Base-by-base conservation (phyloP, 192 early-diverging fungal species). In the Coemansia sp. region DNA sequence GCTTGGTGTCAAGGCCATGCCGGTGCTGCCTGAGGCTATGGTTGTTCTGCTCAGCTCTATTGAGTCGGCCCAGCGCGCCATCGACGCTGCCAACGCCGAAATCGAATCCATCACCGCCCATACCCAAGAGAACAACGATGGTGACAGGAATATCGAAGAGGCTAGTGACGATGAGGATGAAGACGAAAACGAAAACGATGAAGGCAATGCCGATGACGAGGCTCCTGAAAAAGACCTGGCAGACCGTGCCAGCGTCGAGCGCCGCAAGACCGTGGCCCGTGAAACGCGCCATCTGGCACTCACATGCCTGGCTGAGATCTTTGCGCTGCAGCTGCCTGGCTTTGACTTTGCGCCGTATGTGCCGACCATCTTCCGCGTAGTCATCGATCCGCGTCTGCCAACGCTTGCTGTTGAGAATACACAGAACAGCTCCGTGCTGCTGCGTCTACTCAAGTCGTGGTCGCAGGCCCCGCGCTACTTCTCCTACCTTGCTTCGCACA, bases 321-420 rank as follows among this genome's bases (percentile, higher is more conserved):
- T 97, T 53, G 35, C 37, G 13, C 44, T 76, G 17, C 48, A 58
- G 53, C 81, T 81, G 15, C 77, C 81, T 19, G 48, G 51, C 40
- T 91, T 93, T 56, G 80, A 90, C 58, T 98, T 92, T 65, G 26
- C 45, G 2, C 81, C 87, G 5, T 94, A 89, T 52, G 64, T 95
- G 13, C 70, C 79, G 10, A 80, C 80, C 33, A 86, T 98, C 62
- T 97, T 83, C 50, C 48, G 72, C 13, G 66, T 79, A 1, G 85
- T 86, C 33, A 79, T 99, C 20, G 67, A 81, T 34, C 72, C 81
- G 10, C 82, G 91, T 19, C 62, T 99, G 13, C 66, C 80, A 20
- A 80, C 69, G 13, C 78, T 98, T 18, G 78, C 74, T 23, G 58
- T 58, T 14, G 97, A 99, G 61, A 93, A 91, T 60, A 93, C 93